These are phyloP conservation scores for Alternaria sp. DNA, from an alignment of 2,329 filamentous ascomycete species.

Conservation along the genomic window DNA sequence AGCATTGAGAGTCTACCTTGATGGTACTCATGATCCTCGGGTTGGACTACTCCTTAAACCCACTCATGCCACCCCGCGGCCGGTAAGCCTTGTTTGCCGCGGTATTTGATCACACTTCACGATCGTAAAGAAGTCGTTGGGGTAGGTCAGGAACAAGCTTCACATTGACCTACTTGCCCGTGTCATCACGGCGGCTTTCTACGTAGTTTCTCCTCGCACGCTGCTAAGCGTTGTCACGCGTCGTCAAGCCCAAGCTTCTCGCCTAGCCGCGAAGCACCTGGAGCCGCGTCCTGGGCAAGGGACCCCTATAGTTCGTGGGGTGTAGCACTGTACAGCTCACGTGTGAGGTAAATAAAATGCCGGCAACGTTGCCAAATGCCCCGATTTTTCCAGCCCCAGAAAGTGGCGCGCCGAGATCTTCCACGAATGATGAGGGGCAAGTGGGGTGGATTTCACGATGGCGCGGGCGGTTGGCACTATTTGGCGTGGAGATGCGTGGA, in stretches of 20 bases:
- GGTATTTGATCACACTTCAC: constrained; percentile 1
- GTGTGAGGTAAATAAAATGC: constrained; percentile 16
- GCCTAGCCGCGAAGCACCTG: constrained; percentile 20
- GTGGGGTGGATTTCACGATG: constrained; percentile 18
- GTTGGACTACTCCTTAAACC: background rate
- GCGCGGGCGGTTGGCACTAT: background rate
- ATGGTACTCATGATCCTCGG: background rate
- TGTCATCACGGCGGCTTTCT: background rate
- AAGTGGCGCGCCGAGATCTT: constrained; percentile 19
- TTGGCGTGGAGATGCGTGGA: constrained; percentile 1
- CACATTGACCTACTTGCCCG: background rate
- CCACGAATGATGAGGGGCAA: constrained; percentile 21
- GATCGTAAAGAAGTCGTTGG: background rate
- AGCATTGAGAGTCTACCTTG: background rate
- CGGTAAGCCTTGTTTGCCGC: constrained; percentile 2
- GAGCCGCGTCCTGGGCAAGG: constrained; percentile 8
- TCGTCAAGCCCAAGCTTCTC: constrained; percentile 22
- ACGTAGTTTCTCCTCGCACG: background rate
- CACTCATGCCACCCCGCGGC: background rate
- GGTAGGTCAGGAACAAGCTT: background rate
- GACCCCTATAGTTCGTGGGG: background rate
- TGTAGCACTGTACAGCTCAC: constrained; percentile 4
- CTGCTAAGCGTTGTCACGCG: background rate
- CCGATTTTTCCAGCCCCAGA: constrained; percentile 17
- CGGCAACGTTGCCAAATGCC: constrained; percentile 7